Evolutionary conservation across 139 green algal species (phyloP).

Genomic region (Chlamydomonas eustigma): DNA sequence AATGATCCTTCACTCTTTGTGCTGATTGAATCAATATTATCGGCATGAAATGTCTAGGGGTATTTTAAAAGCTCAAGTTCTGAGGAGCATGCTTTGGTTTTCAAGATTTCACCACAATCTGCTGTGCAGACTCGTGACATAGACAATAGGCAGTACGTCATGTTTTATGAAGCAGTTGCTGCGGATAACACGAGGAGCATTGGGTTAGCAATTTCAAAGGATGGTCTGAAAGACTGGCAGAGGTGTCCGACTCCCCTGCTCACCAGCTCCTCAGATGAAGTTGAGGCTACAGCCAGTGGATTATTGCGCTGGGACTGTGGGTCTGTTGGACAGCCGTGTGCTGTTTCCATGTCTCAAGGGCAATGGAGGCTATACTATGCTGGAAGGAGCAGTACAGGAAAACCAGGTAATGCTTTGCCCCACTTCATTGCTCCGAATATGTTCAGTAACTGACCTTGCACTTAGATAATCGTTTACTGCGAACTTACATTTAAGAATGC

Average conservation of each 20-base stretch:
- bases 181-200: slow-evolving; percentile 60
- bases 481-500: too few species aligned
- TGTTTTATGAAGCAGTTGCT: slow-evolving; percentile 88
- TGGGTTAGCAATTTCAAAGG: slow-evolving; percentile 60
- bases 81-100: too few species aligned
- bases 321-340: slow-evolving; percentile 73
- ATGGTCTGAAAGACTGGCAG: slow-evolving; percentile 62
- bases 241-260: slow-evolving; percentile 22
- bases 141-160: slow-evolving; percentile 72
- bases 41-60: too few species aligned
- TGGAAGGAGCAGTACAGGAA: slow-evolving; percentile 20
- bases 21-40: too few species aligned
- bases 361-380: slow-evolving; percentile 82
- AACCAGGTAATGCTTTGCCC: slow-evolving; percentile 17
- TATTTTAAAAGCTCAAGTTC: too few species aligned
- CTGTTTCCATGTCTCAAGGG: slow-evolving; percentile 73
- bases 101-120: neutral
- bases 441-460: too few species aligned
- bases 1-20: too few species aligned
- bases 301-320: slow-evolving; percentile 65
- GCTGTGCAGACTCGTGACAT: slow-evolving; percentile 51
- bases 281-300: neutral
- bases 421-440: too few species aligned
- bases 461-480: too few species aligned
- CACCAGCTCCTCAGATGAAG: neutral